Percentiles rank a stretch among this genome's conserved stretches.
phyloP scores from a whole-genome alignment of 768 basidiomycete species.

The Rhodosporidiobolus sp. region DNA sequence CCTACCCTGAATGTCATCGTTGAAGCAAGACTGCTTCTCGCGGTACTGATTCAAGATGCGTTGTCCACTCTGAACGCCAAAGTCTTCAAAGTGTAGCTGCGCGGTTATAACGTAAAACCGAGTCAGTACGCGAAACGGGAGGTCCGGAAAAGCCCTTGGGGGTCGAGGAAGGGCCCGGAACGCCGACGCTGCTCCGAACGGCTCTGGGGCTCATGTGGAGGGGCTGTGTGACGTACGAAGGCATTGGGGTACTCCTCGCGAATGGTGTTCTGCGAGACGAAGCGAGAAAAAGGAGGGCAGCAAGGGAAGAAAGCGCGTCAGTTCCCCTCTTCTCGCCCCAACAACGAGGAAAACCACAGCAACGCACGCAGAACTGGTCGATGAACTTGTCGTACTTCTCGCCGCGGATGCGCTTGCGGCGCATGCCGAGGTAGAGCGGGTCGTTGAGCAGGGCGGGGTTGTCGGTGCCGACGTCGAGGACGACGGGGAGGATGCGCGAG shows the following conservation, averaged over 20 bases:
- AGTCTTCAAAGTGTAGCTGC: slow-evolving; percentile 64
- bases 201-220: too few species aligned
- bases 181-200: too few species aligned
- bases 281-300: too few species aligned
- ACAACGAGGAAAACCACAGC: background rate
- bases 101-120: slow-evolving; percentile 53
- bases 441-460: slow-evolving; percentile 62
- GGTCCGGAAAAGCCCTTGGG: too few species aligned
- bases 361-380: slow-evolving; percentile 58
- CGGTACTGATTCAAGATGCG: slow-evolving; percentile 55
- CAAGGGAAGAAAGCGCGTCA: background rate
- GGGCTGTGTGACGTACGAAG: too few species aligned
- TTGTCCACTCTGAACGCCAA: slow-evolving; percentile 29
- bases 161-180: too few species aligned
- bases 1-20: slow-evolving; percentile 69
- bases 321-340: background rate
- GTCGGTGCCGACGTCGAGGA: slow-evolving; percentile 70
- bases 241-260: too few species aligned
- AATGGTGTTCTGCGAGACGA: too few species aligned
- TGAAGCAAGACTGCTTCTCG: slow-evolving; percentile 60
- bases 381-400: slow-evolving; percentile 72
- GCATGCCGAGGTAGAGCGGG: slow-evolving; percentile 52
- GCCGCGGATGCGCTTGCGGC: slow-evolving; percentile 65
- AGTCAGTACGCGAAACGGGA: too few species aligned
- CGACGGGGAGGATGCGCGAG: slow-evolving; percentile 47